These are phyloP conservation scores for Cydonia oblonga DNA, from an alignment of 331 rosid species.

Conservation along the genomic window DNA sequence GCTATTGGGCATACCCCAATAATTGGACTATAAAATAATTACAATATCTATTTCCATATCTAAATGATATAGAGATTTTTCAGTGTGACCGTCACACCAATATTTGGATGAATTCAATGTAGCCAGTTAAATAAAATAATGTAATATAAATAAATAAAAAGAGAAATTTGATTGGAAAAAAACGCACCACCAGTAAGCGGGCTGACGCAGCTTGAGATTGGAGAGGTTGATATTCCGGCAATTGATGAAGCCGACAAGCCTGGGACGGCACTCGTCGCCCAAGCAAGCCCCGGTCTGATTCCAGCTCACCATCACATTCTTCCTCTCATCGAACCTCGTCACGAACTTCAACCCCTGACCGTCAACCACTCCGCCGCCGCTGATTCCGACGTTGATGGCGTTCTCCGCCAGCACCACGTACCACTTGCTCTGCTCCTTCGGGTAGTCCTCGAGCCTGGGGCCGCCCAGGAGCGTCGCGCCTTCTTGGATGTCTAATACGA, in stretches of 20 bases:
- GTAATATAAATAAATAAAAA: not conserved
- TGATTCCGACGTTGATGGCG: conserved; percentile 62
- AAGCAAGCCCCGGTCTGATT: conserved; percentile 63
- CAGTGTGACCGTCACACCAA: no score
- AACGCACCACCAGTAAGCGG: conserved; percentile 91
- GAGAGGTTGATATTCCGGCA: conserved; percentile 40
- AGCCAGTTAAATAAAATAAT: not conserved
- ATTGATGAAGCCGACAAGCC: conserved; percentile 60
- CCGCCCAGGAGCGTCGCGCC: conserved; percentile 74
- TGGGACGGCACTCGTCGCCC: conserved; percentile 89
- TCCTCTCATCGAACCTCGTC: conserved; percentile 46
- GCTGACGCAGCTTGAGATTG: conserved; percentile 48
- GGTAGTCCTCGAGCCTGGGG: conserved; percentile 51
- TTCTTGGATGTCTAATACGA: conserved; percentile 36
- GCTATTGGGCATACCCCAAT: not conserved
- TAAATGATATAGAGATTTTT: no score
- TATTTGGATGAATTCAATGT: not conserved
- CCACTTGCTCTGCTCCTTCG: conserved; percentile 53
- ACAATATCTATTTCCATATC: not conserved
- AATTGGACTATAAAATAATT: not conserved
- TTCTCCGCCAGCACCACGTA: conserved; percentile 86
- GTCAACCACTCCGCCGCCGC: conserved; percentile 75
- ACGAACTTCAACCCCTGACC: conserved; percentile 74
- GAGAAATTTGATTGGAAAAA: not conserved
- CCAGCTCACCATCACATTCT: conserved; percentile 97